A percentile compares a stretch with the other conserved stretches of the same genome.
Conservation (phyloP, 345 rosid genomes). For the Sisymbrium altissimum region DNA sequence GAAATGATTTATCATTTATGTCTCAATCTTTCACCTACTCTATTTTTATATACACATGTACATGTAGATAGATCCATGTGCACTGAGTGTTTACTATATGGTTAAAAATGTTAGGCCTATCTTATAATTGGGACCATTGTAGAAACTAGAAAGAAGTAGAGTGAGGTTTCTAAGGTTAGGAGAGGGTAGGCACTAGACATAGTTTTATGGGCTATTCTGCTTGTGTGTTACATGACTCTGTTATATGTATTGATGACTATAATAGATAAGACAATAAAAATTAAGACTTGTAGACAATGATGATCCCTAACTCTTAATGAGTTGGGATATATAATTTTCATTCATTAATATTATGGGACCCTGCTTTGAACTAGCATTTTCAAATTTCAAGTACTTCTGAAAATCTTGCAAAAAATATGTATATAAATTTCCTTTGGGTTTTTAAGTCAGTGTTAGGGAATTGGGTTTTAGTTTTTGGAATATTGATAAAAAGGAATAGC, state of each 20-base stretch:
- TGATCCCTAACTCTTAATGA: slow-evolving; percentile 13
- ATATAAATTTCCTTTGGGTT: no score
- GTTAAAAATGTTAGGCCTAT: slow-evolving; percentile 28
- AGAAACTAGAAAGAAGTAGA: slow-evolving; percentile 24
- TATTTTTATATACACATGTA: neutral
- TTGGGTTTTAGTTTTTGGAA: neutral
- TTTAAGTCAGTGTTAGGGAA: neutral
- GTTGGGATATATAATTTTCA: slow-evolving; percentile 2
- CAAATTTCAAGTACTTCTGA: neutral
- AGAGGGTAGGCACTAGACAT: slow-evolving; percentile 24
- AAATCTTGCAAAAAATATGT: neutral
- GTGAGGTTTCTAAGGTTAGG: slow-evolving; percentile 23
- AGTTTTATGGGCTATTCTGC: slow-evolving; percentile 11
- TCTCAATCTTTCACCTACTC: slow-evolving; percentile 28
- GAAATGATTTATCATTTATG: slow-evolving; percentile 21
- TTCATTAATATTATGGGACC: slow-evolving; percentile 6
- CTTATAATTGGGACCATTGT: slow-evolving; percentile 32
- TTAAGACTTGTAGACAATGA: slow-evolving; percentile 16
- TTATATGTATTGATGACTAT: neutral
- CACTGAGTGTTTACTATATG: slow-evolving; percentile 17
- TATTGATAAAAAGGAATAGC: no score
- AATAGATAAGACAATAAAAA: slow-evolving; percentile 3
- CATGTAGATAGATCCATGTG: slow-evolving; percentile 13
- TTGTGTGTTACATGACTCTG: slow-evolving; percentile 17
- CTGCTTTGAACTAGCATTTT: slow-evolving; percentile 26